phyloP scores from a whole-genome alignment of 208 protist genomes.

The Eutreptiella sp. region DNA sequence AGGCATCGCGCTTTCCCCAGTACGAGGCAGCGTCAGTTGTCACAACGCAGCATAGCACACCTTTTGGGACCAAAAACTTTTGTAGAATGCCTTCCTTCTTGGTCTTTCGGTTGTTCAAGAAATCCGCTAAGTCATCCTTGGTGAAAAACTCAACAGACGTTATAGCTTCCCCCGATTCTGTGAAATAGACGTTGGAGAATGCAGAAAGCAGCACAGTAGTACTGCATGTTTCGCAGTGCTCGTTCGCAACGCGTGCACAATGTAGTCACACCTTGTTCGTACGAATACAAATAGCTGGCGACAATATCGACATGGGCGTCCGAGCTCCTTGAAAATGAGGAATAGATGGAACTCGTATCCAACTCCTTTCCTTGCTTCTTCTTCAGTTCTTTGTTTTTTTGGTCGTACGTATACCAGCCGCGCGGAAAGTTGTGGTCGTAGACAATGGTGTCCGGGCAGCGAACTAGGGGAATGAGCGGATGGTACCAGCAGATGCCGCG shows the following conservation, averaged over 20 bases:
- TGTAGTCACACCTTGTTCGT: too few relatives aligned
- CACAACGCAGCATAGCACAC: too few relatives aligned
- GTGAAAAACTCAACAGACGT: constrained; percentile 74
- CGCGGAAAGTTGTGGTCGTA: constrained; percentile 79
- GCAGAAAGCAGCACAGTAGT: too few relatives aligned
- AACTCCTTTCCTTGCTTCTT: constrained; percentile 73
- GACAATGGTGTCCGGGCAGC: constrained; percentile 71
- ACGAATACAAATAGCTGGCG: constrained; percentile 60
- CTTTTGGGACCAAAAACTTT: constrained; percentile 70
- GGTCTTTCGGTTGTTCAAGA: constrained; percentile 59
- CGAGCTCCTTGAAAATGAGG: constrained; percentile 50
- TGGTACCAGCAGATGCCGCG: too few relatives aligned
- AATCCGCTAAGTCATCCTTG: constrained; percentile 59
- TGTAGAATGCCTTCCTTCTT: constrained; percentile 74
- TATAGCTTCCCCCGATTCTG: too few relatives aligned
- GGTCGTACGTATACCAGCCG: constrained; percentile 72
- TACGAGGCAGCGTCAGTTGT: too few relatives aligned
- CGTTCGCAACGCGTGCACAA: too few relatives aligned
- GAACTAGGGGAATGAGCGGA: too few relatives aligned
- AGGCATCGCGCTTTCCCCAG: too few relatives aligned
- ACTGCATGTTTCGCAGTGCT: too few relatives aligned
- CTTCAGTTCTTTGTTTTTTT: constrained; percentile 65
- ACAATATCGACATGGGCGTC: constrained; percentile 52
- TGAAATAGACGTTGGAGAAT: too few relatives aligned
- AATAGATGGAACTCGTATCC: constrained; percentile 65